Percentiles rank a stretch among this genome's conserved stretches.
These are phyloP conservation scores for Pleurotus salmoneostramineus DNA, from an alignment of 768 basidiomycete genomes.

Conservation along the genomic window DNA sequence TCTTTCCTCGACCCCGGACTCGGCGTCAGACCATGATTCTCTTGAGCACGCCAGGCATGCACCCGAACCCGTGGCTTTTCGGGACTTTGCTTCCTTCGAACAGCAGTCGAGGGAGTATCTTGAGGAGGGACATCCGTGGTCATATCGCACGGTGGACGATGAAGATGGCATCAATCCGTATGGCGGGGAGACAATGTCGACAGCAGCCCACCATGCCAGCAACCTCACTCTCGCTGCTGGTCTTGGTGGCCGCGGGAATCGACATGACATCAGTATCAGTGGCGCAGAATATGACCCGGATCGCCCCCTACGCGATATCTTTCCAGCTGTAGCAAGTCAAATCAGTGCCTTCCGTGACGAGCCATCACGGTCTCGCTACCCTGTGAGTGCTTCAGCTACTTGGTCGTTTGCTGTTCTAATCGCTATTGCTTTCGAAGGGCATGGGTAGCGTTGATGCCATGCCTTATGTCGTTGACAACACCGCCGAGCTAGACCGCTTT, in stretches of 20 bases:
- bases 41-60: slow-evolving; percentile 74
- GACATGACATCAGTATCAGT: slow-evolving; percentile 57
- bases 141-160: slow-evolving; percentile 51
- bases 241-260: slow-evolving; percentile 48
- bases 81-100: slow-evolving; percentile 60
- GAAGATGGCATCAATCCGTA: slow-evolving; percentile 69
- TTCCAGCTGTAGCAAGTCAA: slow-evolving; percentile 55
- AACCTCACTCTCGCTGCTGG: slow-evolving; percentile 85
- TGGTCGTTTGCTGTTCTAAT: slow-evolving; percentile 2
- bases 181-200: slow-evolving; percentile 70
- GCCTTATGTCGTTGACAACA: slow-evolving; percentile 57
- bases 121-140: slow-evolving; percentile 59
- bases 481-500: slow-evolving; percentile 58
- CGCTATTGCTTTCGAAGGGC: slow-evolving; percentile 16
- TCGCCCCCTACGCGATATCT: slow-evolving; percentile 68
- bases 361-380: slow-evolving; percentile 43
- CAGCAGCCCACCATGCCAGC: slow-evolving; percentile 86
- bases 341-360: slow-evolving; percentile 56
- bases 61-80: slow-evolving; percentile 51
- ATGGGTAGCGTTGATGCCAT: slow-evolving; percentile 39
- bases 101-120: slow-evolving; percentile 51
- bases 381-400: slow-evolving; percentile 28
- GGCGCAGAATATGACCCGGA: slow-evolving; percentile 88
- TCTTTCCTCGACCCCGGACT: slow-evolving; percentile 49
- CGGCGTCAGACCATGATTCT: slow-evolving; percentile 37